Evolutionary conservation across 177 flowering plant genomes (phyloP).

Genomic region (Telopea speciosissima): DNA sequence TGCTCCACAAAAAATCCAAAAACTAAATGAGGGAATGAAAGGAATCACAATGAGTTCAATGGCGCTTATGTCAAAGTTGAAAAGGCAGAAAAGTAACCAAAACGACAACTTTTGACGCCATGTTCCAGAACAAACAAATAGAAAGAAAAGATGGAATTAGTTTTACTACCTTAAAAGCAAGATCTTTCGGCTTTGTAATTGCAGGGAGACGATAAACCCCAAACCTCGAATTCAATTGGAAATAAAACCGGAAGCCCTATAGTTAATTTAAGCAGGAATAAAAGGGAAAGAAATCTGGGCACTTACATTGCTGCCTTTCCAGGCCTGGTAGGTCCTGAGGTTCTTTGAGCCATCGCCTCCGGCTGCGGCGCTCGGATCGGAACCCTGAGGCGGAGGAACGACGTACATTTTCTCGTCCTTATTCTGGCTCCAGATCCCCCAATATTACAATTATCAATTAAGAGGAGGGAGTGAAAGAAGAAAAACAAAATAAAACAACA

Average conservation of each 20-base stretch:
- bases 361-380: constrained; percentile 17
- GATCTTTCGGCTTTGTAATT: background rate
- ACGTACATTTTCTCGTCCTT: constrained; percentile 29
- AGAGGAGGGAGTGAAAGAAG: background rate
- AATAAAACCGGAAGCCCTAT: background rate
- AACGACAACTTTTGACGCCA: background rate
- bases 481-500: too few relatives aligned
- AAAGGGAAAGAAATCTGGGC: background rate
- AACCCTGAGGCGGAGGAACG: constrained; percentile 27
- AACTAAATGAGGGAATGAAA: background rate
- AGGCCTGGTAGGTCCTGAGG: constrained; percentile 30
- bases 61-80: background rate
- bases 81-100: background rate
- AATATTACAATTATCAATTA: background rate
- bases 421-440: background rate
- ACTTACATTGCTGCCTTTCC: constrained; percentile 55
- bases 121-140: background rate
- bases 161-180: background rate
- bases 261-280: background rate
- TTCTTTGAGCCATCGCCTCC: constrained; percentile 13
- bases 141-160: background rate
- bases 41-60: background rate
- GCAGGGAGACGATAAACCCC: background rate
- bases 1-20: background rate
- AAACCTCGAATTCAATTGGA: background rate